Evolutionary conservation across 2,329 filamentous ascomycete genomes (phyloP).

Genomic region (Penicillium rolfsii): DNA sequence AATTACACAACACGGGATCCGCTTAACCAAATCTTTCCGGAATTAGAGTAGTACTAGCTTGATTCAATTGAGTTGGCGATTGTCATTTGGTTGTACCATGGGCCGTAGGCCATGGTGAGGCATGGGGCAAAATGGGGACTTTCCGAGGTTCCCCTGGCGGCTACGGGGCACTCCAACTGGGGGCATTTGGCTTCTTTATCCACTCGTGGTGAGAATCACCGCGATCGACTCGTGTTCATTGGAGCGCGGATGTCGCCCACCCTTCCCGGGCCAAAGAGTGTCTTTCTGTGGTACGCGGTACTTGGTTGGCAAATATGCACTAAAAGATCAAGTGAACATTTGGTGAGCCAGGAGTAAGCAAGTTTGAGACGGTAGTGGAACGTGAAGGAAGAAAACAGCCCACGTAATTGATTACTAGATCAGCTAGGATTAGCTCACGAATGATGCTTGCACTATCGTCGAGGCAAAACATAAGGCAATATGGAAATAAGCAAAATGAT

Average conservation of each 20-base stretch:
- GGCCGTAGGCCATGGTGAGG: neutral
- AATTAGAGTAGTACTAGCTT: conserved; percentile 5
- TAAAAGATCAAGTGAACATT: neutral
- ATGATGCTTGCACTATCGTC: neutral
- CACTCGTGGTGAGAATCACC: neutral
- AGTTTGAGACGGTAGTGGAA: neutral
- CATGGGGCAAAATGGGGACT: neutral
- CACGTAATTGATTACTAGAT: neutral
- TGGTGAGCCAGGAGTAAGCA: neutral
- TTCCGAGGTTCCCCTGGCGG: conserved; percentile 18
- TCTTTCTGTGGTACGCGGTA: conserved; percentile 1
- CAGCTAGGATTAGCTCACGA: neutral
- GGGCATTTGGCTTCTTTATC: neutral
- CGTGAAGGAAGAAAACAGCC: neutral
- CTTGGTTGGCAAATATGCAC: neutral
- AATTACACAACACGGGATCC: neutral
- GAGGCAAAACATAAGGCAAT: conserved; percentile 1
- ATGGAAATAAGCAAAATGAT: neutral
- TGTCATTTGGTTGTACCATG: conserved; percentile 19
- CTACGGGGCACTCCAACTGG: conserved; percentile 7
- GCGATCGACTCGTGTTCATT: conserved; percentile 17
- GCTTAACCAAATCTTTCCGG: neutral
- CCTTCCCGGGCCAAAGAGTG: neutral
- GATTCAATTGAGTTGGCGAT: conserved; percentile 7
- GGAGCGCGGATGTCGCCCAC: conserved; percentile 26